A percentile compares a stretch with the other conserved stretches of the same genome.
These are phyloP conservation scores for Ophiostoma sp. DNA, from an alignment of 2,329 filamentous ascomycete genomes.

Conservation along the genomic window DNA sequence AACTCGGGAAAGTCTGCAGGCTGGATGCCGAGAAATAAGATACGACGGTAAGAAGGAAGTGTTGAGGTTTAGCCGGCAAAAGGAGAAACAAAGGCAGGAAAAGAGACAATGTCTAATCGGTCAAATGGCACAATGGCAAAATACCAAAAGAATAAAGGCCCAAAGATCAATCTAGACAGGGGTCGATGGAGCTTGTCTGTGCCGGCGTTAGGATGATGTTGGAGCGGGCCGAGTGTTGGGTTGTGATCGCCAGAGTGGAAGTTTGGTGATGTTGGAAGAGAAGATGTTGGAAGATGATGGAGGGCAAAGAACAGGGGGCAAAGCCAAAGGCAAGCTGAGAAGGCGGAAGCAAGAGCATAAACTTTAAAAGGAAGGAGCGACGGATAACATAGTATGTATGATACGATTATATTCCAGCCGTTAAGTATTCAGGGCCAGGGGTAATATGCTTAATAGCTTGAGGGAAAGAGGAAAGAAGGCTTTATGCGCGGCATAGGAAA, in stretches of 20 bases:
- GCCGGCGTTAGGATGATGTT: neutral
- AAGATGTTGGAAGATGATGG: neutral
- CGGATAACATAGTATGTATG: neutral
- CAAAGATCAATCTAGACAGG: neutral
- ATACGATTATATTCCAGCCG: neutral
- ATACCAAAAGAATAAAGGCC: neutral
- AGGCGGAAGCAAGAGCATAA: neutral
- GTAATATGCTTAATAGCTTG: neutral
- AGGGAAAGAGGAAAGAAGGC: constrained; percentile 4
- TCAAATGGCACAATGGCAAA: neutral
- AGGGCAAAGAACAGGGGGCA: neutral
- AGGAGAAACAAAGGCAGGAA: neutral
- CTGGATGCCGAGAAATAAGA: neutral
- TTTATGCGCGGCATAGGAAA: neutral
- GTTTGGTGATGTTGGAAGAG: constrained; percentile 13
- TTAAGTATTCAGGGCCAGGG: neutral
- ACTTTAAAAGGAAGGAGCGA: neutral
- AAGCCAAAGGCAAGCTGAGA: neutral
- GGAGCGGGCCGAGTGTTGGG: constrained; percentile 1
- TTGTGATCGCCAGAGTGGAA: neutral
- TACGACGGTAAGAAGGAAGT: neutral
- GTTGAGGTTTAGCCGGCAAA: neutral
- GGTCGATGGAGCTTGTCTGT: constrained; percentile 9
- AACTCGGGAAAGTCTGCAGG: neutral
- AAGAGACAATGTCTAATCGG: neutral